These are phyloP conservation scores for Pythium aquatile DNA, from an alignment of 352 stramenopile genomes.

Conservation along the genomic window DNA sequence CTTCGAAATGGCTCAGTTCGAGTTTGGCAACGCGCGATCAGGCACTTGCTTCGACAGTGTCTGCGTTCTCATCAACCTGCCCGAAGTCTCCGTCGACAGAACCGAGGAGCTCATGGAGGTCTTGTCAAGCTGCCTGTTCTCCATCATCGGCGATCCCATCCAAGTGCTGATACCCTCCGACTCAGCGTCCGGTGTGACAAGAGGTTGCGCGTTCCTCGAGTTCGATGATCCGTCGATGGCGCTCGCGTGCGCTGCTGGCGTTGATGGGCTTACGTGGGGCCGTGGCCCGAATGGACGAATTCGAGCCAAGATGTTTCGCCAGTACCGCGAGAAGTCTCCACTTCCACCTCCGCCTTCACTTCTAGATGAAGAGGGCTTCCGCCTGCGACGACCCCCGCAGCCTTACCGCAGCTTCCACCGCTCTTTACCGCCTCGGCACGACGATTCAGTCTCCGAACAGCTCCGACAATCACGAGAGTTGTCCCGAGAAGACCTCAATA, in stretches of 20 bases:
- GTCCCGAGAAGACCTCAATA: slow-evolving; percentile 27
- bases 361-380: background rate
- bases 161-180: slow-evolving; percentile 78
- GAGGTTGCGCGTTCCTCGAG: slow-evolving; percentile 81
- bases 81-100: slow-evolving; percentile 69
- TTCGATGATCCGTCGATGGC: slow-evolving; percentile 74
- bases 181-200: slow-evolving; percentile 57
- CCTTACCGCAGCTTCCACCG: slow-evolving; percentile 8
- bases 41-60: slow-evolving; percentile 84
- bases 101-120: slow-evolving; percentile 76
- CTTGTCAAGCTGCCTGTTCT: slow-evolving; percentile 73
- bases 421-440: background rate
- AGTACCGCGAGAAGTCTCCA: slow-evolving; percentile 75
- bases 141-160: slow-evolving; percentile 77
- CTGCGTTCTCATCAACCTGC: slow-evolving; percentile 80
- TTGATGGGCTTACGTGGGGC: slow-evolving; percentile 78
- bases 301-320: slow-evolving; percentile 68
- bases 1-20: slow-evolving; percentile 88
- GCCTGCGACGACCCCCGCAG: background rate
- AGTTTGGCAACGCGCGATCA: slow-evolving; percentile 75
- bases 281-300: slow-evolving; percentile 59
- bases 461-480: slow-evolving; percentile 21
- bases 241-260: slow-evolving; percentile 43
- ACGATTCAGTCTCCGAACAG: slow-evolving; percentile 12
- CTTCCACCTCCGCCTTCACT: background rate